Conservation (phyloP, 1,284 basidiomycete species). For the Irpex sp. region DNA sequence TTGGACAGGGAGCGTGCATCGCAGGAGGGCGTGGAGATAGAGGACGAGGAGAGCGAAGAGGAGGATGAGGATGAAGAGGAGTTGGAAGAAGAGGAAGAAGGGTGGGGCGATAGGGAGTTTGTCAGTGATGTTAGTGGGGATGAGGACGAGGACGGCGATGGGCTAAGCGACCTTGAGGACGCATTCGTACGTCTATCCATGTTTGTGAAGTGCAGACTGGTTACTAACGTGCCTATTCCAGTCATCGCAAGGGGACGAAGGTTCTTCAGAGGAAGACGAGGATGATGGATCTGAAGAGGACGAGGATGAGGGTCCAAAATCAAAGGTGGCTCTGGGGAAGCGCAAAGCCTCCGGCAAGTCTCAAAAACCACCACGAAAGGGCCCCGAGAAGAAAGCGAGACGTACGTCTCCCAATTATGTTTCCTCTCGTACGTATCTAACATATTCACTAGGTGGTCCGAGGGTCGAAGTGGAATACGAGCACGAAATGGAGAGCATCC, state of each 20-base stretch:
- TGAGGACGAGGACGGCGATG: constrained; percentile 58
- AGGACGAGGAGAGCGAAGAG: constrained; percentile 41
- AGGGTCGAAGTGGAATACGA: constrained; percentile 95
- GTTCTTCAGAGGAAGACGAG: constrained; percentile 22
- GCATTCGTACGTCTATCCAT: constrained; percentile 36
- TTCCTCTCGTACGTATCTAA: constrained; percentile 10
- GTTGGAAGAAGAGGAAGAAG: constrained; percentile 49
- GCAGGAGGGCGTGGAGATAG: constrained; percentile 38
- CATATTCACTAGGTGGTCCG: constrained; percentile 50
- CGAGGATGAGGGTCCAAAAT: constrained; percentile 14
- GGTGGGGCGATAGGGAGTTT: constrained; percentile 75
- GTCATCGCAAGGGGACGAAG: constrained; percentile 25
- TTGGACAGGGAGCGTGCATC: constrained; percentile 58
- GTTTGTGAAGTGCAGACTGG: constrained; percentile 16
- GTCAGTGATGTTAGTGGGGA: constrained; percentile 79
- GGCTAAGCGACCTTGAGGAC: constrained; percentile 73
- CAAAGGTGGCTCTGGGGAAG: constrained; percentile 53
- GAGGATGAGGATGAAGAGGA: constrained; percentile 48
- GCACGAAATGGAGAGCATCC: constrained; percentile 74
- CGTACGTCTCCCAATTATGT: constrained; percentile 35
- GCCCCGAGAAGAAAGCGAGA: constrained; percentile 51
- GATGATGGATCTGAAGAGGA: constrained; percentile 27
- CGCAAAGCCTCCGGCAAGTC: constrained; percentile 47
- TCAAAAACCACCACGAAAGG: constrained; percentile 41
- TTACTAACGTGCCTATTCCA: constrained; percentile 1